These are phyloP conservation scores for Lepidium didymum DNA, from an alignment of 345 rosid species.

Conservation along the genomic window DNA sequence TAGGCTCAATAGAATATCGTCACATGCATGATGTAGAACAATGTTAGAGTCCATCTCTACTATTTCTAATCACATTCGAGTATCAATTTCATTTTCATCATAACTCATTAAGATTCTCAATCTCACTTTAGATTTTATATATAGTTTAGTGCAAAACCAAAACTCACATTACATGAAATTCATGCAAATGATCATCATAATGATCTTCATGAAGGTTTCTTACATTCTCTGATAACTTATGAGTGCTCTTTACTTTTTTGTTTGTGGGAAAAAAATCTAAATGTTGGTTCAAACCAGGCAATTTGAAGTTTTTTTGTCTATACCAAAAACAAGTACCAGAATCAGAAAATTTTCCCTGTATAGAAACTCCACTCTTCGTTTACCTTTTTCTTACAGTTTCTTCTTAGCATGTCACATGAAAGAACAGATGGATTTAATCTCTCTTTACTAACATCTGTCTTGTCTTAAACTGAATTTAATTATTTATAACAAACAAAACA, in stretches of 20 bases:
- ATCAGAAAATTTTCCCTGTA: conserved; percentile 15
- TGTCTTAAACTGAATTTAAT: background rate
- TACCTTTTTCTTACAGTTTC: conserved; percentile 5
- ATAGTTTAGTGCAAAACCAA: background rate
- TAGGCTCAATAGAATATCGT: conserved; percentile 14
- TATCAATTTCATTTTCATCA: background rate
- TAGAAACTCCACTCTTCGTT: conserved; percentile 24
- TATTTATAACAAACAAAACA: background rate
- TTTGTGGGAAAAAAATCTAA: conserved; percentile 25
- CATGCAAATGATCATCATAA: background rate
- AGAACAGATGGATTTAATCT: conserved; percentile 21
- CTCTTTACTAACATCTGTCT: background rate
- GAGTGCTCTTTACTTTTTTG: conserved; percentile 17
- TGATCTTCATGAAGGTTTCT: conserved; percentile 11
- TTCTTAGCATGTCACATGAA: conserved; percentile 17
- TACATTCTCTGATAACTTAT: background rate
- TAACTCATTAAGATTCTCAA: background rate
- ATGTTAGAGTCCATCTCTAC: background rate
- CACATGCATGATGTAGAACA: conserved; percentile 17
- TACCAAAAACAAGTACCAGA: conserved; percentile 9
- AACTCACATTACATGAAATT: background rate
- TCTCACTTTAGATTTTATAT: background rate
- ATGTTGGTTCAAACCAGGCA: conserved; percentile 26
- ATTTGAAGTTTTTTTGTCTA: background rate
- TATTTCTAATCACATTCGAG: background rate